Evolutionary conservation across 495 filamentous ascomycete species (phyloP).

Genomic region (Aspergillus taichungensis): DNA sequence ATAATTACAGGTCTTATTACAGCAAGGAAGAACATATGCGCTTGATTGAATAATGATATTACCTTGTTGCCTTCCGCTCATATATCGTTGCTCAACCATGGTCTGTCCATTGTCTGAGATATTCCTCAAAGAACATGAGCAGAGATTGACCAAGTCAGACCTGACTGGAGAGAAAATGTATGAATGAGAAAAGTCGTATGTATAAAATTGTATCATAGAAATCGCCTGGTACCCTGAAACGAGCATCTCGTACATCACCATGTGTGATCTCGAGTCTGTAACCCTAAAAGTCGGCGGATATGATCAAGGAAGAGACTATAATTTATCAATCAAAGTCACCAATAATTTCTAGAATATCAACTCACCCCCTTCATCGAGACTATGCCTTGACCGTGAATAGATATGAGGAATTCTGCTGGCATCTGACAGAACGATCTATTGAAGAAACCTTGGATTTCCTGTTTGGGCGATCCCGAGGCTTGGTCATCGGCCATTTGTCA

Average conservation of each 20-base stretch:
- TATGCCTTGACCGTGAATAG: no score
- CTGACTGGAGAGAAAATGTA: background rate
- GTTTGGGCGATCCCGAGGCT: no score
- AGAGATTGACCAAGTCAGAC: background rate
- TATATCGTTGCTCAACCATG: background rate
- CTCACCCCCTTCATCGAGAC: no score
- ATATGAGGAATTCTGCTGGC: no score
- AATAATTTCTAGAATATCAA: no score
- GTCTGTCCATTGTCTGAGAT: background rate
- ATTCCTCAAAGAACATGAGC: background rate
- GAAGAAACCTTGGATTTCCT: no score
- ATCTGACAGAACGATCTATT: no score
- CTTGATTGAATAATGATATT: background rate
- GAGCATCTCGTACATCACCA: constrained; percentile 5
- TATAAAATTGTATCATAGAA: constrained; percentile 2
- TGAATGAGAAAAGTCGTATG: constrained; percentile 1
- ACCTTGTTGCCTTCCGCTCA: no score
- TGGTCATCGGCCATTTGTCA: no score
- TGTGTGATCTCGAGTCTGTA: constrained; percentile 2
- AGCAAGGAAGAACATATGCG: background rate
- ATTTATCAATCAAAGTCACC: constrained; percentile 1
- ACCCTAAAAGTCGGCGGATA: background rate
- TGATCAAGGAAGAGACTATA: background rate
- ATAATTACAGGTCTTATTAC: background rate
- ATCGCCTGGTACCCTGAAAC: constrained; percentile 3